Conservation (phyloP, 2,329 filamentous ascomycete species). For the Nannizzia gypsea region DNA sequence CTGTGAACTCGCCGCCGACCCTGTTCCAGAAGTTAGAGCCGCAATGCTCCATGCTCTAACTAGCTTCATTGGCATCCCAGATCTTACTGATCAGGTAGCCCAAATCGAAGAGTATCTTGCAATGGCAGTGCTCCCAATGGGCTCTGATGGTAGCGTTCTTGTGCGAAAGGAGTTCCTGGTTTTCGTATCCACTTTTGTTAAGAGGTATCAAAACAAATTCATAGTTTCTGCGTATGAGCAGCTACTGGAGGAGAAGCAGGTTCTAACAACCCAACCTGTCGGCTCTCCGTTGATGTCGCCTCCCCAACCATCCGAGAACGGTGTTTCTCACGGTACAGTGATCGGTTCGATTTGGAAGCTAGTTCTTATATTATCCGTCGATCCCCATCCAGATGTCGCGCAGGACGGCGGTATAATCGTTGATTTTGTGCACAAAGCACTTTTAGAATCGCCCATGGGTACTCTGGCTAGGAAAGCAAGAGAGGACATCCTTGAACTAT, state of each 20-base stretch:
- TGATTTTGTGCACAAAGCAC: constrained; percentile 67
- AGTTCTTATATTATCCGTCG: constrained; percentile 76
- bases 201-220: constrained; percentile 85
- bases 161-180: constrained; percentile 87
- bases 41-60: constrained; percentile 90
- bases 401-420: constrained; percentile 73
- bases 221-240: constrained; percentile 87
- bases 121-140: constrained; percentile 79
- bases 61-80: constrained; percentile 85
- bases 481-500: constrained; percentile 45
- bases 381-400: constrained; percentile 88
- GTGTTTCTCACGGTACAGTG: constrained; percentile 72
- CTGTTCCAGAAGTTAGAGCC: constrained; percentile 81
- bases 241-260: constrained; percentile 68
- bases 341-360: constrained; percentile 94
- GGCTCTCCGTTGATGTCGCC: constrained; percentile 17
- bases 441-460: constrained; percentile 67
- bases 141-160: constrained; percentile 84
- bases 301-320: constrained; percentile 31
- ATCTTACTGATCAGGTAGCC: constrained; percentile 80
- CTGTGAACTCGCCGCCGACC: constrained; percentile 68
- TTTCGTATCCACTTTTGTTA: constrained; percentile 84
- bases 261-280: constrained; percentile 41
- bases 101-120: constrained; percentile 85
- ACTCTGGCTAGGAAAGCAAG: constrained; percentile 58